Evolutionary conservation across 352 stramenopile genomes (phyloP).

Genomic region (Globisporangium megalacanthum): DNA sequence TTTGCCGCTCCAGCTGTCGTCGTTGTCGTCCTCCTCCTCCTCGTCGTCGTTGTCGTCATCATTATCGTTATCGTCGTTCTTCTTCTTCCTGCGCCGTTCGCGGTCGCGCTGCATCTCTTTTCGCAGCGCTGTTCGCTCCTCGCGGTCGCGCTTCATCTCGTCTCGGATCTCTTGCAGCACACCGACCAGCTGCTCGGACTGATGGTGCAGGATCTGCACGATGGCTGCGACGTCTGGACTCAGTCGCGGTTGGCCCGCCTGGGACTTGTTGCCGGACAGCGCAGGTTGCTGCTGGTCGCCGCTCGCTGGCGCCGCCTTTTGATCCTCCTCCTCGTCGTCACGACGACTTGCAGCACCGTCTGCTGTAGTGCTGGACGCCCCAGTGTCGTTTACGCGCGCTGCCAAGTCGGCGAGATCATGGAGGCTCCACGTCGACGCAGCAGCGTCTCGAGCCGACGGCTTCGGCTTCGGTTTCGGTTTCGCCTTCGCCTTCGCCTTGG

Average conservation of each 20-base stretch:
- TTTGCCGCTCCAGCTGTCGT: not conserved
- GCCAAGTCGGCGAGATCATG: conserved; percentile 10
- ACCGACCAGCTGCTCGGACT: conserved; percentile 9
- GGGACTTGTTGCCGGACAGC: not conserved
- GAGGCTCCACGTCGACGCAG: not conserved
- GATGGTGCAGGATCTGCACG: conserved; percentile 2
- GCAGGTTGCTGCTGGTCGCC: not conserved
- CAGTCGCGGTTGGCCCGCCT: not conserved
- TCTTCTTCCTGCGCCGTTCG: not conserved
- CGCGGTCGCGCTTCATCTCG: conserved; percentile 7
- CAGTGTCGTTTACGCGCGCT: conserved; percentile 7
- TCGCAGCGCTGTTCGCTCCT: conserved; percentile 6
- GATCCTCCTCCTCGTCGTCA: not conserved
- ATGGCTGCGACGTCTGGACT: conserved; percentile 1
- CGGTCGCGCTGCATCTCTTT: conserved; percentile 8
- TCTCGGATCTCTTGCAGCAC: conserved; percentile 11
- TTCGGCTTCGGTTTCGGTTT: not conserved
- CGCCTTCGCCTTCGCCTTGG: not conserved
- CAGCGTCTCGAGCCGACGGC: not conserved
- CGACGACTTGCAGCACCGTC: not conserved
- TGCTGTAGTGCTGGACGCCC: not conserved
- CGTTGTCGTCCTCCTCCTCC: not conserved
- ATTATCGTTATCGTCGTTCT: not conserved
- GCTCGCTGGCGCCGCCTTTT: too few species aligned
- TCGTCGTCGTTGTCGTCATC: not conserved